These are phyloP conservation scores for Hemileia vastatrix DNA, from an alignment of 1,284 basidiomycete species.

Conservation along the genomic window DNA sequence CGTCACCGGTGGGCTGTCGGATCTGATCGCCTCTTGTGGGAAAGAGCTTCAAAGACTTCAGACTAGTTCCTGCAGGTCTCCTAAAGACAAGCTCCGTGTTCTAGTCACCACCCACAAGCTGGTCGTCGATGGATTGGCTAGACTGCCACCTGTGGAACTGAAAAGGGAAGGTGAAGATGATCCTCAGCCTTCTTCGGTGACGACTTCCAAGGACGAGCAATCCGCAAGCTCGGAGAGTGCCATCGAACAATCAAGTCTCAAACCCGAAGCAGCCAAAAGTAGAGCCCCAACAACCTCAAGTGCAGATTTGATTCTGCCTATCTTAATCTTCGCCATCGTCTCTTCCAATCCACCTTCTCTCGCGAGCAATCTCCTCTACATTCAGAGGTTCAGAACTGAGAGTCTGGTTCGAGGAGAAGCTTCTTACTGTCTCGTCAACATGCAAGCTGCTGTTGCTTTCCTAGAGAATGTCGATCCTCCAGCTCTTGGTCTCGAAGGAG, in stretches of 20 bases:
- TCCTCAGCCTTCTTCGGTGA: conserved; percentile 23
- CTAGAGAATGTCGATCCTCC: conserved; percentile 79
- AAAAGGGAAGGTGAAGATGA: conserved; percentile 17
- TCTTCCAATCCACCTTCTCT: conserved; percentile 73
- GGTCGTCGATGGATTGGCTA: conserved; percentile 28
- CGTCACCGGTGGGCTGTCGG: conserved; percentile 53
- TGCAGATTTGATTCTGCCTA: conserved; percentile 68
- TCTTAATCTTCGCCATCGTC: conserved; percentile 83
- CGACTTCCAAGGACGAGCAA: conserved; percentile 12
- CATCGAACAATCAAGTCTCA: conserved; percentile 25
- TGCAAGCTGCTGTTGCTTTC: conserved; percentile 87
- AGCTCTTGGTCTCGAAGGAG: conserved; percentile 64
- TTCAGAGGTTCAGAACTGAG: conserved; percentile 68
- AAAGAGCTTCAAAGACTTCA: conserved; percentile 52
- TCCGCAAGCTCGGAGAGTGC: conserved; percentile 18
- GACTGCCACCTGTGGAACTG: conserved; percentile 25
- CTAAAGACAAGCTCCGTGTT: conserved; percentile 24
- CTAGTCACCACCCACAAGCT: conserved; percentile 29
- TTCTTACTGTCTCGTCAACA: conserved; percentile 79
- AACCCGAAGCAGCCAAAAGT: neutral
- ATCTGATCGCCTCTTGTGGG: conserved; percentile 63
- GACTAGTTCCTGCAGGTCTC: conserved; percentile 15
- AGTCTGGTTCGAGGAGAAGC: conserved; percentile 65
- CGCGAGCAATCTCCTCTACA: conserved; percentile 73
- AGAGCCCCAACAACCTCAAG: conserved; percentile 23